These are phyloP conservation scores for Melastoma candidum DNA, from an alignment of 441 rosid species.

Conservation along the genomic window DNA sequence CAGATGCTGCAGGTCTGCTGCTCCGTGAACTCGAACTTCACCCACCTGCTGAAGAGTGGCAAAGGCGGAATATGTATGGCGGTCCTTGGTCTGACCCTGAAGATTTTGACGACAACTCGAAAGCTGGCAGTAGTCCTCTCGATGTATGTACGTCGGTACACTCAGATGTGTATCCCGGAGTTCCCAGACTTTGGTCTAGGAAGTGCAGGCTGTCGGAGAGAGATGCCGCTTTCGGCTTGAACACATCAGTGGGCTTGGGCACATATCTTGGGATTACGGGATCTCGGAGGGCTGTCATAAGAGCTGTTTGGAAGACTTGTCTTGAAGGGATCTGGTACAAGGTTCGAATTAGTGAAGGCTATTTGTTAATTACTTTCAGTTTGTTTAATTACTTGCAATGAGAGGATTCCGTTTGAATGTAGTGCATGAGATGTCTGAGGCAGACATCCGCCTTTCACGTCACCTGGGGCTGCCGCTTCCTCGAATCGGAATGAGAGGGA, in stretches of 20 bases:
- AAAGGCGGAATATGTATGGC: conserved; percentile 91
- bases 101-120: conserved; percentile 49
- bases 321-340: conserved; percentile 97
- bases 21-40: conserved; percentile 95
- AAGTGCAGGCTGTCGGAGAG: conserved; percentile 96
- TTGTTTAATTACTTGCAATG: too few species aligned
- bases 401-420: conserved; percentile 14
- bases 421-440: conserved; percentile 96
- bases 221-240: conserved; percentile 97
- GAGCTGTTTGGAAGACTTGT: conserved; percentile 95
- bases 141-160: conserved; percentile 34
- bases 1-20: conserved; percentile 97
- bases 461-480: conserved; percentile 41
- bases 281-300: conserved; percentile 95
- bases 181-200: conserved; percentile 88
- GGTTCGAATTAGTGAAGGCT: conserved; percentile 25
- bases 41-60: conserved; percentile 99
- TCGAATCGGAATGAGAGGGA: conserved; percentile 61
- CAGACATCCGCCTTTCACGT: conserved; percentile 89
- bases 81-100: conserved; percentile 95
- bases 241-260: conserved; percentile 88
- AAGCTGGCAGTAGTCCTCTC: conserved; percentile 30
- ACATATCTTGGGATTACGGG: conserved; percentile 99
- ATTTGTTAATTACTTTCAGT: background rate
- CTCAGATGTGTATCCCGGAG: conserved; percentile 48